These are phyloP conservation scores for Discostella stelligeroides DNA, from an alignment of 108 stramenopile genomes.

Conservation along the genomic window DNA sequence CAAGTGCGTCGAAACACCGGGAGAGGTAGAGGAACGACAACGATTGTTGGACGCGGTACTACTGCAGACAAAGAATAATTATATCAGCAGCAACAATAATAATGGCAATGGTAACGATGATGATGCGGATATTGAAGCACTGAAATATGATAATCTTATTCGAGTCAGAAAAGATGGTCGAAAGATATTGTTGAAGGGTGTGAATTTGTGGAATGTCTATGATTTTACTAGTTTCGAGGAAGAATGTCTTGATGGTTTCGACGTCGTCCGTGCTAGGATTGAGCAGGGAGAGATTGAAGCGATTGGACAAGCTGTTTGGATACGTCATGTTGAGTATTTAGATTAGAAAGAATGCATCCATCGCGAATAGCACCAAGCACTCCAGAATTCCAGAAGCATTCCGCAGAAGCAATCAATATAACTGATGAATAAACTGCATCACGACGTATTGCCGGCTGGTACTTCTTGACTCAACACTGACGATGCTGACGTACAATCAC, in stretches of 20 bases:
- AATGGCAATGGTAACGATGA: background rate
- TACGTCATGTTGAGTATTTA: slow-evolving; percentile 36
- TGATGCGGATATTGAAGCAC: background rate
- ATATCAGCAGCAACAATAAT: background rate
- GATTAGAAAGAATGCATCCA: too few relatives aligned
- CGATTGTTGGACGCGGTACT: slow-evolving; percentile 30
- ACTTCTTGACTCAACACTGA: too few relatives aligned
- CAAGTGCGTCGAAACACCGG: slow-evolving; percentile 40
- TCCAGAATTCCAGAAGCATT: too few relatives aligned
- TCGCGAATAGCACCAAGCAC: too few relatives aligned
- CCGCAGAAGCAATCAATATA: too few relatives aligned
- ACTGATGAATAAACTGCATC: too few relatives aligned
- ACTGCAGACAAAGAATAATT: background rate
- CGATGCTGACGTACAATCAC: too few relatives aligned
- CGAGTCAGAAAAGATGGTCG: slow-evolving; percentile 41
- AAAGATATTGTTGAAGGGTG: slow-evolving; percentile 41
- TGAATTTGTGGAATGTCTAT: slow-evolving; percentile 45
- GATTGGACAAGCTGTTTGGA: slow-evolving; percentile 52
- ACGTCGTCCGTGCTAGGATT: slow-evolving; percentile 6
- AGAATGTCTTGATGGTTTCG: background rate
- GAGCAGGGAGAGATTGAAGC: slow-evolving; percentile 31
- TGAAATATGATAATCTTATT: slow-evolving; percentile 34
- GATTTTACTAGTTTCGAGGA: slow-evolving; percentile 1
- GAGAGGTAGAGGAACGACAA: slow-evolving; percentile 39
- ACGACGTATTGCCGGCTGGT: too few relatives aligned